Evolutionary conservation across 345 rosid genomes (phyloP).

Genomic region (Rhodamnia argentea): DNA sequence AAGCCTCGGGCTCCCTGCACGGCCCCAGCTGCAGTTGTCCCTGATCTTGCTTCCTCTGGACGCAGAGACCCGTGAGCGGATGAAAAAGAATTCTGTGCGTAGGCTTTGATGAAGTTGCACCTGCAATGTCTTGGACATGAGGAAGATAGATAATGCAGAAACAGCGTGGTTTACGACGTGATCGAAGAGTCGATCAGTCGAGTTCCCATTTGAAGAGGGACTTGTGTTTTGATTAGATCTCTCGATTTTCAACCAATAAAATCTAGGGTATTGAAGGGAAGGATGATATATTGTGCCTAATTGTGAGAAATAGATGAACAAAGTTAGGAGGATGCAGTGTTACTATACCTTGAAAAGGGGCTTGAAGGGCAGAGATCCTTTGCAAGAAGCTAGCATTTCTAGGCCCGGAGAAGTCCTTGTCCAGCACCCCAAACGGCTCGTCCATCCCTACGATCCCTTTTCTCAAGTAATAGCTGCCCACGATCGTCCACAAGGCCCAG

Average conservation of each 20-base stretch:
- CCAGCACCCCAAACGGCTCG: conserved; percentile 57
- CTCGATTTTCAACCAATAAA: background rate
- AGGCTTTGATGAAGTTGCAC: conserved; percentile 46
- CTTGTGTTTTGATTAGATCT: background rate
- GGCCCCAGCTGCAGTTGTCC: conserved; percentile 44
- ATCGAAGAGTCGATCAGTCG: background rate
- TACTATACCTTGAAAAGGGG: conserved; percentile 46
- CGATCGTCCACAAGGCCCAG: conserved; percentile 75
- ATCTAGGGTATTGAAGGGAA: background rate
- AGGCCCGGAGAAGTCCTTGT: conserved; percentile 45
- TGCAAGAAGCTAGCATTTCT: conserved; percentile 48
- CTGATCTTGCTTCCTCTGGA: conserved; percentile 20
- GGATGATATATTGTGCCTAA: too few relatives aligned
- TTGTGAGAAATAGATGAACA: background rate
- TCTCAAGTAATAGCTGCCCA: conserved; percentile 73
- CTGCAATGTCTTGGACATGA: conserved; percentile 15
- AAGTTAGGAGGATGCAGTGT: background rate
- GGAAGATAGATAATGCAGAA: background rate
- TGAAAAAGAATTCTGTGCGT: conserved; percentile 50
- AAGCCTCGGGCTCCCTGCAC: conserved; percentile 50
- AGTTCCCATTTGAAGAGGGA: background rate
- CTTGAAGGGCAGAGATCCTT: conserved; percentile 49
- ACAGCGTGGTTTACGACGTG: background rate
- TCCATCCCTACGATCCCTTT: conserved; percentile 43
- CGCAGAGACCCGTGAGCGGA: conserved; percentile 64